Evolutionary conservation across 139 green algal genomes (phyloP), one percentile per base, ranked within the genome.

Genomic region (Desmodesmus armatus): DNA sequence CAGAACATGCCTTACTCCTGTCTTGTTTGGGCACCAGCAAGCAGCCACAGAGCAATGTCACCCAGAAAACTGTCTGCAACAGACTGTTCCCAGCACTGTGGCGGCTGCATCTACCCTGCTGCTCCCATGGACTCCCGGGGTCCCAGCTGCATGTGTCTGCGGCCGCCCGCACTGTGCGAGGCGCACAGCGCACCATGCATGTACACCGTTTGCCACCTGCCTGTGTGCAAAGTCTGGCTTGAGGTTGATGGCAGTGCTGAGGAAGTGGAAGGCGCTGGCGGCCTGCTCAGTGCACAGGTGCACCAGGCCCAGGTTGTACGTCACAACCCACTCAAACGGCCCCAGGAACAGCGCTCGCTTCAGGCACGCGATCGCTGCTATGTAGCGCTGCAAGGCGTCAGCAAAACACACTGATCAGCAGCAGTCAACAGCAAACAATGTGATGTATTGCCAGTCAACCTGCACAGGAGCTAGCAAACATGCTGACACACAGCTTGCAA

Each of bases 301-400:
- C 43, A 96, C 91, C 47, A 97, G 86, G 15, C 94, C 94, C 23
- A 97, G 85, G 89, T 97, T 97, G 89, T 97, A 96, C 7, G 81
- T 85, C 35, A 95, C 91, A 72, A 97, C 94, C 94, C 94, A 97
- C 86, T 97, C 94, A 86, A 96, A 96, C 49, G 94, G 94, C 39
- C 91, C 94, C 49, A 97, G 85, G 88, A 95, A 96, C 27, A 94
- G 82, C 6, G 94, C 94, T 29, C 89, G 88, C 89, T 95, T 96
- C 4, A 96, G 86, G 88, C 94, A 96, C 17, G 93, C 90, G 31
- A 95, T 94, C n/a, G 93, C 90, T 5, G 92, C 92, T 60, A 97
- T 93, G 92, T 94, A 95, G 7, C 88, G 84, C 87, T 95, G 90
- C 58, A 51, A 25, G 15, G 67, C 35, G 82, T 31, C 65, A 67